Evolutionary conservation across 108 stramenopile species (phyloP).

Genomic region (Cyclotella cryptica): DNA sequence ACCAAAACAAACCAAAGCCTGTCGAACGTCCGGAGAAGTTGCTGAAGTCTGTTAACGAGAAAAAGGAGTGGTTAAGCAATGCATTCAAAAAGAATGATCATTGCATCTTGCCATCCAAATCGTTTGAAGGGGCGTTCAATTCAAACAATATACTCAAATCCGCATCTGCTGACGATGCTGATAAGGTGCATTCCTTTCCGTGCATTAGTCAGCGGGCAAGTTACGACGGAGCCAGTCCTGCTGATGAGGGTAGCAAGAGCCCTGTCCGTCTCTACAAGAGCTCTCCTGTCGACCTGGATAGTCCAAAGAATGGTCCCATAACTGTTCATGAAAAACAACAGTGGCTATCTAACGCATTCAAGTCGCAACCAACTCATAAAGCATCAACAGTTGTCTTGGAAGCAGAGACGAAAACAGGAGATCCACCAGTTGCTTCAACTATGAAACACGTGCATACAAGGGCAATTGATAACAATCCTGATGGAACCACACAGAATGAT

Average conservation of each 20-base stretch:
- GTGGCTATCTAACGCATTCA: constrained; percentile 76
- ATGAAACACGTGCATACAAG: neutral
- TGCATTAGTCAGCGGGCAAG: constrained; percentile 18
- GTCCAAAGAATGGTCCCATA: constrained; percentile 26
- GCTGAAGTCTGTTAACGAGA: constrained; percentile 38
- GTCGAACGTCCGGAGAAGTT: constrained; percentile 20
- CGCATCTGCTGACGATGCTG: constrained; percentile 14
- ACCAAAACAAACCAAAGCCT: constrained; percentile 36
- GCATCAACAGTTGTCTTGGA: neutral
- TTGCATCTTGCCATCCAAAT: constrained; percentile 14
- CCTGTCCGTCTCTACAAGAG: constrained; percentile 37
- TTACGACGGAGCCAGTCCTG: constrained; percentile 15
- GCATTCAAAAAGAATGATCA: constrained; percentile 46
- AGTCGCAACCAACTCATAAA: constrained; percentile 29
- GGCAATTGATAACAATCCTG: neutral
- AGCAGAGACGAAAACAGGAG: neutral
- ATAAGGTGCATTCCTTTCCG: neutral
- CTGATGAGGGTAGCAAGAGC: neutral
- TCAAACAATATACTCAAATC: constrained; percentile 7
- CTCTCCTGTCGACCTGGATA: neutral
- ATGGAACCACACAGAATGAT: neutral
- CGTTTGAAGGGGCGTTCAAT: constrained; percentile 18
- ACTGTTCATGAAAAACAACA: constrained; percentile 76
- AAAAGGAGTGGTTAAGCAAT: constrained; percentile 55
- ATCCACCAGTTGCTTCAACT: neutral